Percentiles rank a stretch among this genome's conserved stretches.
phyloP scores from a whole-genome alignment of 805 yeast species.

The Starmerella powellii region DNA sequence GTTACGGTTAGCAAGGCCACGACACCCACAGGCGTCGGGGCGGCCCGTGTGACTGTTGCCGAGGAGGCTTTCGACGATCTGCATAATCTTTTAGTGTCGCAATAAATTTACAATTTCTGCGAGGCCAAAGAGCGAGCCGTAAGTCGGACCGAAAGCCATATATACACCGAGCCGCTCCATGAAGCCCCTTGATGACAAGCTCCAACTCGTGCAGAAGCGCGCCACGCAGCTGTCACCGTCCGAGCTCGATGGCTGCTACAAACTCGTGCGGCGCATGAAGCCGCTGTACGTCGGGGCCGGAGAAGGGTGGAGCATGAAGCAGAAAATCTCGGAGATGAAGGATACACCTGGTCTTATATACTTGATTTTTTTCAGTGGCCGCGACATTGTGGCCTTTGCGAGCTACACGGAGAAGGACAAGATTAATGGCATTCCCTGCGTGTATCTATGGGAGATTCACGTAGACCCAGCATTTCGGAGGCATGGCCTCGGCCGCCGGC shows the following conservation, averaged over 20 bases:
- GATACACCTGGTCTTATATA: conserved; percentile 12
- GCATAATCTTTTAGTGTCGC: too few species aligned
- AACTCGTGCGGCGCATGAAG: conserved; percentile 10
- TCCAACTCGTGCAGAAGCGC: conserved; percentile 1
- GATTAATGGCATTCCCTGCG: not conserved
- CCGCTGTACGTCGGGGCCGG: conserved; percentile 9
- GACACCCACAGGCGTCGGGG: too few species aligned
- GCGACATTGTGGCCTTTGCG: conserved; percentile 13
- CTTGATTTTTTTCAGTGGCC: not conserved
- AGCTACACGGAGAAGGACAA: conserved; percentile 9
- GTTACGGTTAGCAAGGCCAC: too few species aligned
- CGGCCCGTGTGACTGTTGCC: too few species aligned
- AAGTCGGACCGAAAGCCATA: not conserved
- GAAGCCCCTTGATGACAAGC: not conserved
- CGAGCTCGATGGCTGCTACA: conserved; percentile 15
- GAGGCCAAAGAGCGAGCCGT: too few species aligned
- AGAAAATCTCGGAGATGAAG: conserved; percentile 11
- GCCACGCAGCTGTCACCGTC: conserved; percentile 6
- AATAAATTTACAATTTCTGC: too few species aligned
- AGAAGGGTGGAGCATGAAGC: conserved; percentile 14
- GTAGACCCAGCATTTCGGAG: conserved; percentile 11
- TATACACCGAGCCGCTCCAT: not conserved
- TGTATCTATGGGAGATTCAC: conserved; percentile 19
- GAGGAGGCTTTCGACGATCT: too few species aligned
- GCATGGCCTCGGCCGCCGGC: conserved; percentile 11